Conservation (phyloP, 139 green algal species). For the Chlamydomonas sp. region DNA sequence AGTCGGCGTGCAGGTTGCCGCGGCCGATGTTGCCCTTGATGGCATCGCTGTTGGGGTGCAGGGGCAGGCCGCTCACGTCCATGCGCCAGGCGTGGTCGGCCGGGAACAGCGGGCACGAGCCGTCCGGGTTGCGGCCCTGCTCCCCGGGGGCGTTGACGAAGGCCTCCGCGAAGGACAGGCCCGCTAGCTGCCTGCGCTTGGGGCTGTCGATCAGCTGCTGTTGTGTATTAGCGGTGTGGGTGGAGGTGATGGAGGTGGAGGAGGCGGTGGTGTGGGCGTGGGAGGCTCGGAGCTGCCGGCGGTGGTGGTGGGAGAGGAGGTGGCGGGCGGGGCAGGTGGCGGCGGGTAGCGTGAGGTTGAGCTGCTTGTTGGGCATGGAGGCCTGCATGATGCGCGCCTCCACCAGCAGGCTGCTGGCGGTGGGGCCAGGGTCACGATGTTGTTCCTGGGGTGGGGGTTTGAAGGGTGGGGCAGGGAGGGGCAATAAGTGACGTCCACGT, state of each 20-base stretch:
- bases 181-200: background rate
- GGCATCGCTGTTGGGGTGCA: constrained; percentile 31
- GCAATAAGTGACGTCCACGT: background rate
- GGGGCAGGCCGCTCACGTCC: constrained; percentile 25
- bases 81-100: constrained; percentile 24
- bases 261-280: background rate
- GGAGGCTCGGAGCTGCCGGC: background rate
- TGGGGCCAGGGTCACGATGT: constrained; percentile 8
- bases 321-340: constrained; percentile 12
- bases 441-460: background rate
- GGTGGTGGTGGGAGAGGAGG: background rate
- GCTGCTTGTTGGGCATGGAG: background rate
- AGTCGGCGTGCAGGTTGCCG: constrained; percentile 35
- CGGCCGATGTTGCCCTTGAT: constrained; percentile 34
- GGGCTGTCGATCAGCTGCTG: no score
- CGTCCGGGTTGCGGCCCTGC: constrained; percentile 37
- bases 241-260: background rate
- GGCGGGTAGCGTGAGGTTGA: background rate
- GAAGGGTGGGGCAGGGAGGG: background rate
- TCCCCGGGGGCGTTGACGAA: constrained; percentile 20
- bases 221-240: no score
- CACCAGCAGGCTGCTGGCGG: background rate
- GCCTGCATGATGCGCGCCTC: constrained; percentile 28
- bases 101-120: constrained; percentile 36
- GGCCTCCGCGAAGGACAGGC: background rate